Conservation (phyloP, 2,329 filamentous ascomycete species). For the Parastagonospora avenae region DNA sequence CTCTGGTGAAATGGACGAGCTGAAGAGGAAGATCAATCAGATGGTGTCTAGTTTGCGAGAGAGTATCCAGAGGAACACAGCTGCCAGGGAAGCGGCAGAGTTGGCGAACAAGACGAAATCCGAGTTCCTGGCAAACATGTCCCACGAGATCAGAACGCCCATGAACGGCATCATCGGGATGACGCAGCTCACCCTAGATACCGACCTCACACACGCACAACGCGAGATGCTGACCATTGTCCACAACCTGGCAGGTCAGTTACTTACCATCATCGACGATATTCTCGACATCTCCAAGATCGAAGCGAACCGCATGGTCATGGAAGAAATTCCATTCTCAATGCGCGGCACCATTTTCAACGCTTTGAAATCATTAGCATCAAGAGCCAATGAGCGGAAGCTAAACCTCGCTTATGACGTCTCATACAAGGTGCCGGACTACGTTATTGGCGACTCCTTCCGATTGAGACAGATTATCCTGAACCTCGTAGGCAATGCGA, state of each 20-base stretch:
- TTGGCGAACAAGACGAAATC: constrained; percentile 98
- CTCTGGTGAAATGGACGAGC: constrained; percentile 97
- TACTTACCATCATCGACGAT: constrained; percentile 94
- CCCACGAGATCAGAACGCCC: constrained; percentile 94
- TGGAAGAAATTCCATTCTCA: constrained; percentile 97
- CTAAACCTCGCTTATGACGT: constrained; percentile 92
- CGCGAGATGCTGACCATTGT: constrained; percentile 99
- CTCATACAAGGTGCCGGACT: constrained; percentile 90
- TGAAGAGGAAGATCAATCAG: constrained; percentile 99
- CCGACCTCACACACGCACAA: constrained; percentile 89
- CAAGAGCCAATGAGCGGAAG: constrained; percentile 95
- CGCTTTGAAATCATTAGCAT: constrained; percentile 92
- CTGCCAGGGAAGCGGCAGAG: constrained; percentile 93
- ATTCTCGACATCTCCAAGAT: constrained; percentile 73
- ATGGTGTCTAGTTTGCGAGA: constrained; percentile 97
- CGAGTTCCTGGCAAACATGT: constrained; percentile 98
- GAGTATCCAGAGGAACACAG: constrained; percentile 95
- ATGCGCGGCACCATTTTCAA: constrained; percentile 95
- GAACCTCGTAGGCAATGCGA: constrained; percentile 96
- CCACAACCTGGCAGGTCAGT: constrained; percentile 92
- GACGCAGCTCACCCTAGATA: constrained; percentile 95
- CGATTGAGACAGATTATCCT: constrained; percentile 94
- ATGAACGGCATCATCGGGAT: constrained; percentile 99
- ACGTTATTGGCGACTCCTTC: constrained; percentile 96
- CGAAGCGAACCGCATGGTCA: constrained; percentile 96